Base-by-base conservation (phyloP, 192 early-diverging fungal species). In the Entophlyctis luteolus region DNA sequence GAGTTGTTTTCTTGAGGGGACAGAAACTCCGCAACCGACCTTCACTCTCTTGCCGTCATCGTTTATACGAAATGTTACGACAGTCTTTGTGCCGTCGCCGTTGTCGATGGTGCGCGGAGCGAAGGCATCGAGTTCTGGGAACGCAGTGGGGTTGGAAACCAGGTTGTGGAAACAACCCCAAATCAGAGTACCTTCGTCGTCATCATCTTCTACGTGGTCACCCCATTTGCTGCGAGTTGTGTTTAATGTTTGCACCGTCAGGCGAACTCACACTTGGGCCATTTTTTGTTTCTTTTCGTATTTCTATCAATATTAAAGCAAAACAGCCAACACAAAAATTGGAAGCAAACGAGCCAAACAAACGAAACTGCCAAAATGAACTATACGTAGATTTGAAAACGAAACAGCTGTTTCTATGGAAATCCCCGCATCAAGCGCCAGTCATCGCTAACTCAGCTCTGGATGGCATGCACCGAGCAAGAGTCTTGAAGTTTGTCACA, bases 1-100 rank as follows among this genome's bases (percentile, higher is more conserved):
- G n/a, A 42, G n/a, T 57, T 10, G 28, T 34, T 34, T 23, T 33
- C 32, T 27, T 27, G 8, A 6, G 12, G 49, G 23, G 49, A 27
- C 5, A 14, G 18, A 10, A 5, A 22, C 6, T 23, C 8, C 22
- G 4, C 2, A 8, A 29, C 48, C 23, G 23, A 66, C 80, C 79
- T 91, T 93, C 49, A 96, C 92, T 79, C 87, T 92, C 73, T 93
- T 90, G 71, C 94, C 93, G 47, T 93, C 90, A 27, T 92, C 93
- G 65, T 93, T 96, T n/a, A 79, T 76, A 60, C 80, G 83, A 79
- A 89, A 87, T 79, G 93, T 89, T 38, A 90, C 84, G 53, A 92
- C 81, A 5, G 87, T 87, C 71, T 89, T 90, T 67, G 92, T 90
- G 25, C 90, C 92, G 62, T 93, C 77, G 20, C 58, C 42, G 46